Evolutionary conservation across 1,284 basidiomycete genomes (phyloP), one percentile per base, ranked within the genome.

Genomic region (Ustilago lituana): DNA sequence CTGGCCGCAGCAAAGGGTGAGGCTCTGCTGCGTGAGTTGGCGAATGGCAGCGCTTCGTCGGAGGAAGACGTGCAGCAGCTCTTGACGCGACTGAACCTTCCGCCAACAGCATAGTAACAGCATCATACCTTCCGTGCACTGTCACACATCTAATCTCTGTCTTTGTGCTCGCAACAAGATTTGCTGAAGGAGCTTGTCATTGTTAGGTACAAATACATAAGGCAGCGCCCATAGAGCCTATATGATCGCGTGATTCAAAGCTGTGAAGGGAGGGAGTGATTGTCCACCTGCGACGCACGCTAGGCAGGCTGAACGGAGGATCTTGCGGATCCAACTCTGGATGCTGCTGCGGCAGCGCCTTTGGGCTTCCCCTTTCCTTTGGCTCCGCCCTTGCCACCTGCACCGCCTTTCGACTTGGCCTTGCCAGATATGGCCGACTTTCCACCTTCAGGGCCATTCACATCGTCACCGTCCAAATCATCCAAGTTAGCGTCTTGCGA

Each of bases 191-290:
- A 24, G 24, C 17, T 26, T 29, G 17, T 15, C 22, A 29, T 36
- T 40, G 9, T 33, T n/a, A 49, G 37, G 35, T 64, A 64, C 62
- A 65, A 65, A 44, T 59, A 65, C 51, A 59, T 26, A 32, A n/a
- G 14, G 19, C n/a, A n/a, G 17, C 24, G 40, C 22, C 27, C 14
- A 23, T 14, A 14, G 36, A 41, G 23, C 15, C 23, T 8, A 22
- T 15, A 24, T 20, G 35, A 31, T 19, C 26, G 45, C 33, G 19
- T 5, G 22, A 23, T 6, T 10, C 4, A 19, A 38, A 7, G 4
- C 12, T 12, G 12, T 38, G 37, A 22, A 38, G 37, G 15, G 15
- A 35, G 33, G 15, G 14, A 14, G 29, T 31, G 29, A 14, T 14
- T 31, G 35, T n/a, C n/a, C n/a, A n/a, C n/a, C 6, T n/a, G 17